These are phyloP conservation scores for Populus alba DNA, from an alignment of 345 rosid species.

Conservation along the genomic window DNA sequence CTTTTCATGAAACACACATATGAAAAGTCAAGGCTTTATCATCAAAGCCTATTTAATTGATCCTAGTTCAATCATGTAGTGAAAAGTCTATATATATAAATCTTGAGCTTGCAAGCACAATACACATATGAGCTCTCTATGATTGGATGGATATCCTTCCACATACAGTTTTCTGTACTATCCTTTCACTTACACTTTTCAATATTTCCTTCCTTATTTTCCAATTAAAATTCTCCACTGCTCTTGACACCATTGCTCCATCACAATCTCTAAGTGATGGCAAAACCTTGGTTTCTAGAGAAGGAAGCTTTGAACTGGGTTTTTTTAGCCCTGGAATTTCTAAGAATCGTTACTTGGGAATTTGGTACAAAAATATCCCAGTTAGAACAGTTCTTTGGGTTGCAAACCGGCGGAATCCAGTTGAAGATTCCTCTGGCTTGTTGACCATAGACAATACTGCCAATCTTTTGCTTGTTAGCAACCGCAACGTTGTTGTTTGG, in stretches of 20 bases:
- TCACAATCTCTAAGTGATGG: slow-evolving; percentile 19
- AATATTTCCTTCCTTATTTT: background rate
- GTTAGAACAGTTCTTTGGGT: slow-evolving; percentile 14
- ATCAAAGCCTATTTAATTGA: too few species aligned
- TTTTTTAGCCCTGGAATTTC: slow-evolving; percentile 5
- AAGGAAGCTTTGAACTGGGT: slow-evolving; percentile 16
- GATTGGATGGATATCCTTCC: background rate
- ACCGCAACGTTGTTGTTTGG: slow-evolving; percentile 3
- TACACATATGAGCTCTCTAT: background rate
- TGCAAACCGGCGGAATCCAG: slow-evolving; percentile 2
- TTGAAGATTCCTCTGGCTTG: slow-evolving; percentile 8
- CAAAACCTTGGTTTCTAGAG: slow-evolving; percentile 6
- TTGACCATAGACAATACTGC: background rate
- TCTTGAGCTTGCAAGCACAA: too few species aligned
- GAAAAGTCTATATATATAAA: too few species aligned
- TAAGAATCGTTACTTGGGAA: slow-evolving; percentile 13
- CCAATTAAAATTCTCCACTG: slow-evolving; percentile 2
- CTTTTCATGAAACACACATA: too few species aligned
- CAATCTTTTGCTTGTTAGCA: background rate
- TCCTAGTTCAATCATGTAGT: too few species aligned
- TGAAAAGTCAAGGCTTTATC: too few species aligned
- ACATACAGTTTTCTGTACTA: background rate
- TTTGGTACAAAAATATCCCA: slow-evolving; percentile 5
- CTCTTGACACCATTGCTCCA: slow-evolving; percentile 19
- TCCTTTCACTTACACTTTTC: background rate